A percentile compares a stretch with the other conserved stretches of the same genome.
Conservation (phyloP, 1,284 basidiomycete genomes). For the Ustilago trichophora region DNA sequence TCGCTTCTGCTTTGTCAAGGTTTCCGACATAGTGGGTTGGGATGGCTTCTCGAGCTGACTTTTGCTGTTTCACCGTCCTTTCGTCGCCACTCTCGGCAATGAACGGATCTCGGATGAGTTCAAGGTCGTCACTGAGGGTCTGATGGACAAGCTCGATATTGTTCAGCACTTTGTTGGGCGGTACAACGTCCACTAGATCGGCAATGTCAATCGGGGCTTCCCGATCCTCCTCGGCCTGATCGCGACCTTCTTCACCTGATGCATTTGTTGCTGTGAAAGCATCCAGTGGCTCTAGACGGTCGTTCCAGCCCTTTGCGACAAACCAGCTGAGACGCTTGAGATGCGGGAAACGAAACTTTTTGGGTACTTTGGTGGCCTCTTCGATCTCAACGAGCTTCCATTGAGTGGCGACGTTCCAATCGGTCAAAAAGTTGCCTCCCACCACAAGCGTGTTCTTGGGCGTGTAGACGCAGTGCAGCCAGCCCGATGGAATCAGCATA, state of each 20-base stretch:
- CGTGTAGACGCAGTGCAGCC: constrained; percentile 96
- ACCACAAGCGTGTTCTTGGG: constrained; percentile 92
- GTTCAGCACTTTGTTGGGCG: constrained; percentile 17
- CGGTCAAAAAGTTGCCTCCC: constrained; percentile 80
- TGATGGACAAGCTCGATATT: constrained; percentile 31
- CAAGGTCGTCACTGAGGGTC: constrained; percentile 31
- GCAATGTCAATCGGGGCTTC: not conserved
- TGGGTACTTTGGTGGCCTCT: constrained; percentile 88
- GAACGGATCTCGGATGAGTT: constrained; percentile 34
- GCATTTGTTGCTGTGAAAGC: not conserved
- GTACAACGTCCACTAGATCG: constrained; percentile 16
- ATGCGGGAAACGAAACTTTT: constrained; percentile 88
- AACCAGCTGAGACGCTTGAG: constrained; percentile 67
- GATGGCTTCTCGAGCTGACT: constrained; percentile 34
- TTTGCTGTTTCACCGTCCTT: constrained; percentile 35
- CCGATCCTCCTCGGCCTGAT: not conserved
- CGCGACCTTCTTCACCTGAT: not conserved
- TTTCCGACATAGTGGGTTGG: constrained; percentile 31
- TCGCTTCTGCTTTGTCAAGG: constrained; percentile 21
- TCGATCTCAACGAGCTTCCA: constrained; percentile 89
- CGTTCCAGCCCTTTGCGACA: constrained; percentile 57
- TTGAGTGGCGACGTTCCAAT: constrained; percentile 68
- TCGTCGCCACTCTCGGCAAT: constrained; percentile 29
- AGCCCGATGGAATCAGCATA: constrained; percentile 77
- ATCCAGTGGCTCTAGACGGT: constrained; percentile 26